Conservation (phyloP, 345 rosid species). For the Salix viminalis region DNA sequence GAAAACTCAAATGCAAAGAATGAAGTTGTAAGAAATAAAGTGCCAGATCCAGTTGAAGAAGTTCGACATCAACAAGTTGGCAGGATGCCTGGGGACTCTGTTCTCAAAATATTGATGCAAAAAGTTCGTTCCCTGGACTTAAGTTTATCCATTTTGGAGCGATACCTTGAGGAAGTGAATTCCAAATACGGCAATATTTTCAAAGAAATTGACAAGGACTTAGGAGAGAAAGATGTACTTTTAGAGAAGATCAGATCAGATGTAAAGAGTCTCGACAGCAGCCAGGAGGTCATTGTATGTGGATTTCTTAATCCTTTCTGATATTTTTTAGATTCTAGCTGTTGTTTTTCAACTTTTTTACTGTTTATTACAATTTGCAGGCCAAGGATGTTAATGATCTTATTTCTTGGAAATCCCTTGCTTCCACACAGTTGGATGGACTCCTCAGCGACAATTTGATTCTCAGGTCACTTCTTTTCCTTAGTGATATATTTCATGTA, state of each 20-base stretch:
- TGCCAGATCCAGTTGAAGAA: slow-evolving; percentile 55
- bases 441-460: slow-evolving; percentile 43
- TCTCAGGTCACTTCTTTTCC: slow-evolving; percentile 44
- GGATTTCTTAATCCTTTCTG: slow-evolving; percentile 8
- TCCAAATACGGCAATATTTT: slow-evolving; percentile 63
- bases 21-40: slow-evolving; percentile 34
- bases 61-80: slow-evolving; percentile 70
- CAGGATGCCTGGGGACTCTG: slow-evolving; percentile 93
- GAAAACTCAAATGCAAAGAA: slow-evolving; percentile 34
- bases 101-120: slow-evolving; percentile 86
- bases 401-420: slow-evolving; percentile 60
- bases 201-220: slow-evolving; percentile 66
- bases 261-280: slow-evolving; percentile 39
- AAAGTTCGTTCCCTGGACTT: slow-evolving; percentile 81
- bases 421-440: slow-evolving; percentile 42
- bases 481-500: slow-evolving; percentile 5
- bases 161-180: slow-evolving; percentile 80
- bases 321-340: background rate
- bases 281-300: slow-evolving; percentile 53
- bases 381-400: slow-evolving; percentile 62
- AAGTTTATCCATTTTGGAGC: slow-evolving; percentile 75
- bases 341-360: background rate
- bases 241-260: slow-evolving; percentile 51
- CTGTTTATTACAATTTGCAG: slow-evolving; percentile 33
- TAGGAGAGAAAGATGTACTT: slow-evolving; percentile 43